Percentiles rank a stretch among this genome's conserved stretches.
Conservation (phyloP, 225 moss, liverwort and hornwort species). For the Marchantia polymorpha region DNA sequence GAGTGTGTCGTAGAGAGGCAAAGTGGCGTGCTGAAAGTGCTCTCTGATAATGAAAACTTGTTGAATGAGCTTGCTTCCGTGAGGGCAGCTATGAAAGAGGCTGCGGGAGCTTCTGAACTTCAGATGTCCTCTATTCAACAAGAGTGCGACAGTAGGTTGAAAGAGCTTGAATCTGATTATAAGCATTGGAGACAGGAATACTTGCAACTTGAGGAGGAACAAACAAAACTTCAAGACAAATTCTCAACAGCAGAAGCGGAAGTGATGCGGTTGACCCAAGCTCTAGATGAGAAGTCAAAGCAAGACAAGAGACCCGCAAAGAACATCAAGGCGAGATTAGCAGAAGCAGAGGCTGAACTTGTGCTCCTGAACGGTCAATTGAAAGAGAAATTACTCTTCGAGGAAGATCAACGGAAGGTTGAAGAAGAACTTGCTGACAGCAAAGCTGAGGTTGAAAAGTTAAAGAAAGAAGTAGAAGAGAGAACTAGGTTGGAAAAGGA, state of each 20-base stretch:
- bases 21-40: constrained; percentile 39
- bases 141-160: constrained; percentile 31
- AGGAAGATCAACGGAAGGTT: constrained; percentile 21
- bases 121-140: constrained; percentile 33
- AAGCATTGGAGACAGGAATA: constrained; percentile 26
- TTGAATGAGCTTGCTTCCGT: constrained; percentile 40
- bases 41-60: constrained; percentile 41
- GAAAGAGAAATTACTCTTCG: constrained; percentile 26
- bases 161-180: constrained; percentile 32
- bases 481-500: constrained; percentile 15
- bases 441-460: constrained; percentile 10
- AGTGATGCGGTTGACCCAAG: constrained; percentile 23
- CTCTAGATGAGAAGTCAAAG: constrained; percentile 28
- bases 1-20: constrained; percentile 51
- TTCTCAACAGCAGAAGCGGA: constrained; percentile 28
- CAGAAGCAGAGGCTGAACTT: constrained; percentile 34
- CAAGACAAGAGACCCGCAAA: constrained; percentile 26
- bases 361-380: constrained; percentile 10
- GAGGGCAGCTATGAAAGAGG: constrained; percentile 40
- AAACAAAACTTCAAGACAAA: constrained; percentile 27
- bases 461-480: constrained; percentile 16
- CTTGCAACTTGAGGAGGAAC: constrained; percentile 27
- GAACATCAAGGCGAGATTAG: constrained; percentile 23
- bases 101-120: constrained; percentile 34
- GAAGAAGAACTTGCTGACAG: constrained; percentile 14